A percentile compares a stretch with the other conserved stretches of the same genome.
Conservation (phyloP, 805 yeast genomes). For the Sugiyamaella floridensis region DNA sequence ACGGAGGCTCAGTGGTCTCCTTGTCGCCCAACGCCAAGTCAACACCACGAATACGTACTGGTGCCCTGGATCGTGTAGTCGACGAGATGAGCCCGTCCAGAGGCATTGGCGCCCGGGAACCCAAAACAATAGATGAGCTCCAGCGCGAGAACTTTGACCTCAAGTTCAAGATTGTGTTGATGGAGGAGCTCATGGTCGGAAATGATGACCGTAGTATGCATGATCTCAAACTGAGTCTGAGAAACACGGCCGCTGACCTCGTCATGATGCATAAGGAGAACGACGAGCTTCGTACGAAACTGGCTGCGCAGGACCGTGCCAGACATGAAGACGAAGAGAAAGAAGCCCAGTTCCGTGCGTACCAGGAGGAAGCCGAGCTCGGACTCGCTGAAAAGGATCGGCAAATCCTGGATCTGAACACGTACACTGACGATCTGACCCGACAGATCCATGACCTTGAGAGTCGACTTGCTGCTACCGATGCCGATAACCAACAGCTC, state of each 20-base stretch:
- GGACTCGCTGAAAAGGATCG: background rate
- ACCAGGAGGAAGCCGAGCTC: background rate
- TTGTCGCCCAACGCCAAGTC: background rate
- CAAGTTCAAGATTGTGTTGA: constrained; percentile 9
- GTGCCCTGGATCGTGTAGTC: background rate
- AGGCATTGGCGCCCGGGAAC: background rate
- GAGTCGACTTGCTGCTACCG: background rate
- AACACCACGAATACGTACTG: background rate
- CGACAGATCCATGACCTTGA: background rate
- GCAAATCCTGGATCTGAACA: background rate
- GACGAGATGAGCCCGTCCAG: background rate
- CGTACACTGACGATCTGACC: background rate
- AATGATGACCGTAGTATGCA: background rate
- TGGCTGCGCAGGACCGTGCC: background rate
- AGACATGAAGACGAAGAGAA: background rate
- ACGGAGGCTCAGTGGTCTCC: background rate
- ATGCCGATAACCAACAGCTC: background rate
- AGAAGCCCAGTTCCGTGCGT: background rate
- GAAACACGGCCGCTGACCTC: background rate
- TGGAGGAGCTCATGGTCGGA: constrained; percentile 5
- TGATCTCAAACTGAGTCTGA: background rate
- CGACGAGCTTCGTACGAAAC: constrained; percentile 1
- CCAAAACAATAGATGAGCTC: constrained; percentile 8
- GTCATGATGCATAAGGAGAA: constrained; percentile 1
- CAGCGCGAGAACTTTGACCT: constrained; percentile 10